Evolutionary conservation across 148 eudicot genomes (phyloP).

Genomic region (Silene uniflora): DNA sequence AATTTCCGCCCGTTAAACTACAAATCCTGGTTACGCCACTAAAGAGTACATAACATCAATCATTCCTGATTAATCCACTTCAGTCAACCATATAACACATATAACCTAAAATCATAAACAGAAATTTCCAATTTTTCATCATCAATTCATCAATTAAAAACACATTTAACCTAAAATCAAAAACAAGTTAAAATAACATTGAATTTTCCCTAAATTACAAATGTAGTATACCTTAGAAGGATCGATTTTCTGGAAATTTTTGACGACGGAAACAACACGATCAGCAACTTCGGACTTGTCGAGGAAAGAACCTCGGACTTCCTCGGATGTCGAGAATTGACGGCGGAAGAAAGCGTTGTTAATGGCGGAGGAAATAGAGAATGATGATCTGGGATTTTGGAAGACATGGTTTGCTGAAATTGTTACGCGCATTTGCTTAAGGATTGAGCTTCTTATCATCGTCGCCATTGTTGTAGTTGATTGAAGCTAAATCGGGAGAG

Average conservation of each 20-base stretch:
- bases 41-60: too few relatives aligned
- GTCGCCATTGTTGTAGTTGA: conserved; percentile 44
- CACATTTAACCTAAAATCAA: neutral
- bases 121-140: too few relatives aligned
- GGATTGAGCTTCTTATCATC: conserved; percentile 46
- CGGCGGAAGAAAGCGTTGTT: conserved; percentile 50
- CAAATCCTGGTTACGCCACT: too few relatives aligned
- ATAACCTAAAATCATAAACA: neutral
- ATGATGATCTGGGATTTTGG: conserved; percentile 39
- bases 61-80: too few relatives aligned
- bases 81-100: too few relatives aligned
- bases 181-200: neutral
- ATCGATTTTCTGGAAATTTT: conserved; percentile 90
- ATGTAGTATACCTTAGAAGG: conserved; percentile 56
- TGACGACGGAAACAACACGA: conserved; percentile 72
- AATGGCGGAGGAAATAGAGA: conserved; percentile 23
- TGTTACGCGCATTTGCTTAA: conserved; percentile 57
- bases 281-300: conserved; percentile 91
- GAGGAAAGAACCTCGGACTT: conserved; percentile 78
- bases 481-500: neutral
- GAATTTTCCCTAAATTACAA: neutral
- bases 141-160: neutral
- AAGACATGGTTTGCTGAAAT: conserved; percentile 18
- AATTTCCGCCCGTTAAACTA: too few relatives aligned
- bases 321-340: conserved; percentile 50